Conservation (phyloP, 495 filamentous ascomycete species). For the Aspergillus steynii region DNA sequence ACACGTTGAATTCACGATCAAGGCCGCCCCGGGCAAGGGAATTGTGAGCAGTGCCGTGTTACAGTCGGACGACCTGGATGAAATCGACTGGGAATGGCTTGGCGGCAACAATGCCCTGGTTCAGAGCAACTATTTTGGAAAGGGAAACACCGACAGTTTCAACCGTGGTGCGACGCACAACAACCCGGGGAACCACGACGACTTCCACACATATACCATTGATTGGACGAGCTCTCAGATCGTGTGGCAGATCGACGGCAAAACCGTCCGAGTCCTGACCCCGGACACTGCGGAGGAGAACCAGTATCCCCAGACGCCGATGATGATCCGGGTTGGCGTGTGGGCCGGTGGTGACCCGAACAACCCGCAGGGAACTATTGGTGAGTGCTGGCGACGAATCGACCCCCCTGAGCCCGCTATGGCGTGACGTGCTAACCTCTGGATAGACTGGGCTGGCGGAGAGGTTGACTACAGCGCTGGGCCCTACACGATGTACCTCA, state of each 20-base stretch:
- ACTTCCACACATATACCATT: conserved; percentile 81
- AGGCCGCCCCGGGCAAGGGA: conserved; percentile 62
- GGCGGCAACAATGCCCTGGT: conserved; percentile 62
- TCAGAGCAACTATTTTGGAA: conserved; percentile 86
- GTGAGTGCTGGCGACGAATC: conserved; percentile 35
- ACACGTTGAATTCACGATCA: conserved; percentile 56
- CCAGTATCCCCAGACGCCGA: conserved; percentile 82
- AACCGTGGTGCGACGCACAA: conserved; percentile 61
- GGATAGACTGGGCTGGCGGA: conserved; percentile 77
- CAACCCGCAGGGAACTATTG: conserved; percentile 65
- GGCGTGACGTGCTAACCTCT: conserved; percentile 22
- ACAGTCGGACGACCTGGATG: conserved; percentile 82
- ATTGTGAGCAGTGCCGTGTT: conserved; percentile 76
- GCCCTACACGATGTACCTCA: conserved; percentile 83
- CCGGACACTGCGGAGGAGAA: conserved; percentile 63
- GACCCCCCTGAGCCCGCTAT: not conserved
- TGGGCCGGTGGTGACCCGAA: conserved; percentile 83
- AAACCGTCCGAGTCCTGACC: conserved; percentile 64
- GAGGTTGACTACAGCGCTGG: conserved; percentile 74
- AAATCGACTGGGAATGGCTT: conserved; percentile 89
- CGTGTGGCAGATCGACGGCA: conserved; percentile 72
- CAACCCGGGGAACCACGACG: conserved; percentile 49
- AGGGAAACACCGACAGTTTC: conserved; percentile 67
- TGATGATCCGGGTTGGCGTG: conserved; percentile 78
- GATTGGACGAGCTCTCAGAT: conserved; percentile 75